Conservation (phyloP, 495 filamentous ascomycete species). For the Talaromyces liani region DNA sequence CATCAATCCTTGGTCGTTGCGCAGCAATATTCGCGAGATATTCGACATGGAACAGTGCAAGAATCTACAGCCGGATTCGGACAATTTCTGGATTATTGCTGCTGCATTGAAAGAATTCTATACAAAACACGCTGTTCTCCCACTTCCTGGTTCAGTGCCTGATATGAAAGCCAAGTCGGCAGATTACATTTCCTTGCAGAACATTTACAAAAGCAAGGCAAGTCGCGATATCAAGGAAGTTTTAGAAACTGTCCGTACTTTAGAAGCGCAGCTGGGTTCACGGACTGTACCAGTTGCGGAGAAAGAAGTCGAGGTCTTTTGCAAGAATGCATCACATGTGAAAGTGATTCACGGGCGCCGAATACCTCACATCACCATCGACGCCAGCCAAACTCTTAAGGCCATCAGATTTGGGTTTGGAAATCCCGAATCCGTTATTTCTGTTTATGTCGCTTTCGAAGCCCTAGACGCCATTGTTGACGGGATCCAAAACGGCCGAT, state of each 20-base stretch:
- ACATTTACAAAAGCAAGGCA: conserved; percentile 88
- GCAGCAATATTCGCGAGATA: conserved; percentile 64
- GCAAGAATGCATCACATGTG: conserved; percentile 91
- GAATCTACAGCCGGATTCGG: conserved; percentile 31
- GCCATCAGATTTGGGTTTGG: conserved; percentile 24
- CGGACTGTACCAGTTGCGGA: conserved; percentile 47
- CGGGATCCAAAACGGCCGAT: conserved; percentile 26
- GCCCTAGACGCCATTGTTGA: conserved; percentile 50
- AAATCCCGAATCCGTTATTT: conserved; percentile 56
- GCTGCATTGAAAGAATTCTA: conserved; percentile 73
- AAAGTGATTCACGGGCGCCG: conserved; percentile 68
- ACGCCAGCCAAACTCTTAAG: conserved; percentile 22
- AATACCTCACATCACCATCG: conserved; percentile 38
- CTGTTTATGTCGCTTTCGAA: conserved; percentile 68
- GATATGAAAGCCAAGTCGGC: conserved; percentile 97
- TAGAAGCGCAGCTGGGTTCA: conserved; percentile 46
- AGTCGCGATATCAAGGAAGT: conserved; percentile 75
- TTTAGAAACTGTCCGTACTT: conserved; percentile 53
- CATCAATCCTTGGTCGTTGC: conserved; percentile 57
- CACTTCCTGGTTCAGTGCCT: conserved; percentile 79
- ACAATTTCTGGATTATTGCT: conserved; percentile 84
- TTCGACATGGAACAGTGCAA: conserved; percentile 60
- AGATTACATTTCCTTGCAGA: conserved; percentile 88
- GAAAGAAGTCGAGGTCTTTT: conserved; percentile 84
- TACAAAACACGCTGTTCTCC: conserved; percentile 58